Base-by-base conservation (phyloP, 176 grass and related monocot species). In the Melocanna baccifera region DNA sequence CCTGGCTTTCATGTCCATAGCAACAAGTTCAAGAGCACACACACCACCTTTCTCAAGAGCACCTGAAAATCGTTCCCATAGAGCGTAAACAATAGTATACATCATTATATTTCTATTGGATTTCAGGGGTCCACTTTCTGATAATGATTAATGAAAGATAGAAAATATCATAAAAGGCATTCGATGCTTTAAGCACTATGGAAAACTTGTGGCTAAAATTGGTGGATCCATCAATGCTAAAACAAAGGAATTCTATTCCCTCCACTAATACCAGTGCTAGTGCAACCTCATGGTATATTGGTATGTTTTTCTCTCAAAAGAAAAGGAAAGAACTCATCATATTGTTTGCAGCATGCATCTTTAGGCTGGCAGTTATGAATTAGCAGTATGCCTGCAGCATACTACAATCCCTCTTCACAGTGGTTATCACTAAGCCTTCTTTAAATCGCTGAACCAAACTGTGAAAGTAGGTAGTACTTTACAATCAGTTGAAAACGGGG, bases 1-100 rank as follows among this genome's bases (percentile, higher is more conserved):
- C 94, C 91, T 97, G 70, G 96, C 91, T 90, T 98, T 98, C 96
- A 98, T 95, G 74, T 98, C 96, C 96, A 98, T 98, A 43, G 96
- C 96, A 88, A 98, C 96, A 75, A 98, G 91, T 90, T 98, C 96
- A 78, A 98, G 91, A 62, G 96, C 96, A 82, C 93, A 93, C 77
- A 98, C 96, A 85, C 96, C 96, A 83, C 96, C 96, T 89, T 98
- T 98, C 87, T 98, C 96, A 88, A 98, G 93, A 83, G 93, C 96
- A 58, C 83, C 94, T 97, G 78, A 73, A 91, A 87, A 83, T 73
- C 14, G 42, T 45, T 66, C 39, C 22, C 36, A 26, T 66, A 43
- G 3, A 65, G 47, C 12, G 12, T 81, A 19, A 81, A 43, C 7
- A 45, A 30, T 46, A 43, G 48, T 25, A 68, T 32, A 52, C 28